Base-by-base conservation (phyloP, 176 grass and related monocot genomes). In the Cenchrus americanus region DNA sequence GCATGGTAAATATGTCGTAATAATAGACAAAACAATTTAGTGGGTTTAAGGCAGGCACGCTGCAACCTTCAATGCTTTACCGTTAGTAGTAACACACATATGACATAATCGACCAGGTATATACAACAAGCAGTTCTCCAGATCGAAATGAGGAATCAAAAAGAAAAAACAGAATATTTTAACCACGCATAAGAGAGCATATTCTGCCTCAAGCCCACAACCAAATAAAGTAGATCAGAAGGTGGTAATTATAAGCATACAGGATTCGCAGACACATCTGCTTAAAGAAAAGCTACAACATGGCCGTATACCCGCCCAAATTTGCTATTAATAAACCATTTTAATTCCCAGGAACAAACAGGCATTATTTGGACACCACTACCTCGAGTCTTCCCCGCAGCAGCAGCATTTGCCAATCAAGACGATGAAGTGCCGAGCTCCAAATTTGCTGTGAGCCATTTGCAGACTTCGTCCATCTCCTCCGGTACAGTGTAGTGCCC, bases 381-480 rank as follows among this genome's bases (percentile, higher is more conserved):
- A 51, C 42, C 7, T n/a, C 3, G 15, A 80, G 15, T 47, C 76
- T 49, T 66, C 50, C 67, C 65, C 40, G 37, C 43, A 73, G 10
- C 47, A 13, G 10, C 47, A 44, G 8, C 65, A 82, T 72, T 70
- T 83, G 67, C 34, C 21, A 42, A 73, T 94, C 77, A 94, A 86
- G 92, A 84, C 21, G 75, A 85, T 4, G 75, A 84, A 21, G 42
- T 75, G 41, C 81, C 82, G 26, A 99, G 42, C 24, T 62, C 89
- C 91, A 96, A 83, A 44, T 82, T 90, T 34, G 83, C 26, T 1
- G 72, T 90, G 7, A 99, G 69, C 86, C 91, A 99, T 78, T 92
- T 92, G 91, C 91, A 74, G 58, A 96, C 93, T 77, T 99, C 89
- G 3, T 96, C 91, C 96, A 99, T 96, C 86, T 99, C 96, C 71